phyloP scores from a whole-genome alignment of 805 yeast genomes.

The Nematodospora valgi region DNA sequence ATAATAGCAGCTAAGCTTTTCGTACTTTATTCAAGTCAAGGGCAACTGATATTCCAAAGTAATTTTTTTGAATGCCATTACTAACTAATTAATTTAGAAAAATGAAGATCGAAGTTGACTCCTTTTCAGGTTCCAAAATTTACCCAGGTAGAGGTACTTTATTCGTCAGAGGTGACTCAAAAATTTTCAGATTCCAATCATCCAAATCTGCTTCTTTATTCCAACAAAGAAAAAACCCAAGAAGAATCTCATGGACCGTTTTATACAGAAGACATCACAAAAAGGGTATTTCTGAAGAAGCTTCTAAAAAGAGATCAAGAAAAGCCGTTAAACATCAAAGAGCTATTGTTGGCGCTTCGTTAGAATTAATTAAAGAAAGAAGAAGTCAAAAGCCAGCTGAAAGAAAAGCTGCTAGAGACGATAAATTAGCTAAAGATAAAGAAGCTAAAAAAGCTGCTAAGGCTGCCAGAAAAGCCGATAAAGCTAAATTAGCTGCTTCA shows the following conservation, averaged over 20 bases:
- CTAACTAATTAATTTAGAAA: constrained; percentile 43
- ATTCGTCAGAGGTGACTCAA: constrained; percentile 99
- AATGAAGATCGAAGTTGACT: constrained; percentile 99
- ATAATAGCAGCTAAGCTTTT: no score
- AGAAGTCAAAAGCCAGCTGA: constrained; percentile 94
- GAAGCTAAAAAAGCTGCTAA: constrained; percentile 88
- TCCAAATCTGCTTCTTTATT: constrained; percentile 97
- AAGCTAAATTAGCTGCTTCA: constrained; percentile 77
- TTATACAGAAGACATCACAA: constrained; percentile 99
- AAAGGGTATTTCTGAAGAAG: constrained; percentile 99
- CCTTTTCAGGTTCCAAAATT: constrained; percentile 98
- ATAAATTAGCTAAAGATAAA: constrained; percentile 78
- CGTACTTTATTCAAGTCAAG: no score
- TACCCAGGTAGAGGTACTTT: constrained; percentile 99
- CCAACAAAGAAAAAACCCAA: constrained; percentile 99
- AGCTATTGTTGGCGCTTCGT: constrained; percentile 99
- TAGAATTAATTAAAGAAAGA: constrained; percentile 97
- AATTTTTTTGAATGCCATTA: constrained; percentile 12
- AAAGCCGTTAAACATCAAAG: constrained; percentile 98
- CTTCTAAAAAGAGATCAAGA: constrained; percentile 94
- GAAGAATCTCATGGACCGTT: constrained; percentile 99
- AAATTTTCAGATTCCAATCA: constrained; percentile 98
- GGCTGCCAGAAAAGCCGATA: constrained; percentile 93
- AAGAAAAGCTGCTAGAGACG: constrained; percentile 96
- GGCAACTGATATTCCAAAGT: no score